Conservation (phyloP, 352 stramenopile genomes). For the Phytopythium delawarense region DNA sequence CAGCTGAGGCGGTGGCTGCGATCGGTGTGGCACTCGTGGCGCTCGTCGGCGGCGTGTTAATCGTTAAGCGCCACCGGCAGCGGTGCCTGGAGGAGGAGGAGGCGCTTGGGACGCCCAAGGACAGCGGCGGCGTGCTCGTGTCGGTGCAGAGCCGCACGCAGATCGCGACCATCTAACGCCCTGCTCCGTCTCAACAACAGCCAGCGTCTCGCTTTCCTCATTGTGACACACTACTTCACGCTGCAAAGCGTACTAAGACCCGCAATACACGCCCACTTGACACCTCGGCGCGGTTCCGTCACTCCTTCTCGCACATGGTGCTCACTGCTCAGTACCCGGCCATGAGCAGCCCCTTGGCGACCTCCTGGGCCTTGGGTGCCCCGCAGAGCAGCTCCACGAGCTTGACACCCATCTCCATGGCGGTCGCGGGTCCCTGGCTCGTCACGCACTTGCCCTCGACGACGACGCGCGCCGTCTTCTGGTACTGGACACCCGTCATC, state of each 20-base stretch:
- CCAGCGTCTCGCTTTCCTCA: background rate
- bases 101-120: conserved; percentile 16
- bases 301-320: background rate
- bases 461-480: conserved; percentile 48
- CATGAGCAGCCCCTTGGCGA: conserved; percentile 62
- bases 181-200: background rate
- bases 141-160: conserved; percentile 29
- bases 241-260: background rate
- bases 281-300: background rate
- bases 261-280: background rate
- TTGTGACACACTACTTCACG: background rate
- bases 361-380: conserved; percentile 51
- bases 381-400: conserved; percentile 71
- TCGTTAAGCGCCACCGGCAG: conserved; percentile 15
- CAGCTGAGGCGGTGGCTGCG: background rate
- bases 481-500: conserved; percentile 46
- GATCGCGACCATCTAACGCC: conserved; percentile 22
- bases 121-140: conserved; percentile 19
- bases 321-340: conserved; percentile 7
- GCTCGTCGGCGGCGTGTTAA: conserved; percentile 25
- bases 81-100: conserved; percentile 12
- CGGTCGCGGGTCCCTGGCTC: conserved; percentile 69
- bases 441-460: conserved; percentile 74
- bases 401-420: conserved; percentile 82
- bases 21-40: conserved; percentile 13